These are phyloP conservation scores for Ophiostoma himal-ulmi DNA, from an alignment of 2,329 filamentous ascomycete genomes.

Conservation along the genomic window DNA sequence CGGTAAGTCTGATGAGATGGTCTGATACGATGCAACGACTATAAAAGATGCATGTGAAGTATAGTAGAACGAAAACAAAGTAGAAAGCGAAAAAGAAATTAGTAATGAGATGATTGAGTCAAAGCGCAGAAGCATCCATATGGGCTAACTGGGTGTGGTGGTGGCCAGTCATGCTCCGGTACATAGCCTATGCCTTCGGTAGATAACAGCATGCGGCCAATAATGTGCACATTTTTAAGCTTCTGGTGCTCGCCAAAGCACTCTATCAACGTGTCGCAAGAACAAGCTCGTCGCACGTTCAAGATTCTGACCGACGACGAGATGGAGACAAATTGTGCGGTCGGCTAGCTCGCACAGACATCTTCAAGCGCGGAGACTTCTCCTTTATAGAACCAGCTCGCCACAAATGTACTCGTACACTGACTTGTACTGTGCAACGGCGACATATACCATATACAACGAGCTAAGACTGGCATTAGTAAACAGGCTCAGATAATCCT, in stretches of 20 bases:
- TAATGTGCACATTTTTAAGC: background rate
- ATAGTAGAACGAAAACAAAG: background rate
- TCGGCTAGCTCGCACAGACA: background rate
- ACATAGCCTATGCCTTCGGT: background rate
- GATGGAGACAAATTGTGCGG: background rate
- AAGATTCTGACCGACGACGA: conserved; percentile 15
- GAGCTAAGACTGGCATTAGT: background rate
- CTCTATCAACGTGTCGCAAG: background rate
- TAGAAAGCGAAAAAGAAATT: too few species aligned
- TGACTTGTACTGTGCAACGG: background rate
- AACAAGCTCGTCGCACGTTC: conserved; percentile 10
- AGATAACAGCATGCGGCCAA: background rate
- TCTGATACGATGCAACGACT: background rate
- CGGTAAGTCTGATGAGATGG: background rate
- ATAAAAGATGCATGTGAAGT: background rate
- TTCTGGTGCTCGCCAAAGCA: conserved; percentile 8
- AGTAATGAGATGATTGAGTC: background rate
- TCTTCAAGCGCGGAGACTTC: background rate
- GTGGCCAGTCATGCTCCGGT: background rate
- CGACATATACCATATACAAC: background rate
- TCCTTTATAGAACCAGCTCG: background rate
- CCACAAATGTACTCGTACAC: background rate
- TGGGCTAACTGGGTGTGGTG: background rate
- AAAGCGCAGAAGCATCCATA: background rate
- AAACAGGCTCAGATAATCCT: background rate